These are phyloP conservation scores for Pelargonium myrrhifolium DNA, from an alignment of 441 rosid species.

Conservation along the genomic window DNA sequence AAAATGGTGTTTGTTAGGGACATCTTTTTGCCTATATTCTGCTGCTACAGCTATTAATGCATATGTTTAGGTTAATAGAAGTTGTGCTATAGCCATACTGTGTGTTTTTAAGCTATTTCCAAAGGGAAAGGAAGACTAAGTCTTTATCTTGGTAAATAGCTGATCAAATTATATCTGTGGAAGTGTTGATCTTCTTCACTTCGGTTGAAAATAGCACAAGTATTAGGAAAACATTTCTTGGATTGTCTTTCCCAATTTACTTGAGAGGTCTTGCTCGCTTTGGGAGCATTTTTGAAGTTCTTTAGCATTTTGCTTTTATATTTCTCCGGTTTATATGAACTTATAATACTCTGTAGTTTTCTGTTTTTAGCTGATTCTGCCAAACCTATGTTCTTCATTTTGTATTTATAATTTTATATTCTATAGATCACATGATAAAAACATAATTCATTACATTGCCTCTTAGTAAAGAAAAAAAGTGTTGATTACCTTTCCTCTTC, in stretches of 20 bases:
- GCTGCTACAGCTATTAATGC: neutral
- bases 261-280: neutral
- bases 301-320: neutral
- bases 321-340: neutral
- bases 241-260: neutral
- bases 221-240: neutral
- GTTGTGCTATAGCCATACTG: neutral
- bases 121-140: neutral
- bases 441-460: neutral
- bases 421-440: neutral
- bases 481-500: slow-evolving; percentile 22
- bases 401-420: neutral
- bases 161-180: neutral
- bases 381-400: neutral
- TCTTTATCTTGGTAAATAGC: neutral
- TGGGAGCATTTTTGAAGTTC: neutral
- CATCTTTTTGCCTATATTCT: neutral
- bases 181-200: neutral
- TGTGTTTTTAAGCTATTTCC: neutral
- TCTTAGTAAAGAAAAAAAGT: neutral
- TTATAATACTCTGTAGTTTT: neutral
- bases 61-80: neutral
- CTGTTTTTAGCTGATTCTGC: neutral
- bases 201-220: neutral
- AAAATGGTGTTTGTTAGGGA: neutral